Conservation (phyloP, 495 filamentous ascomycete genomes). For the Letharia lupina region DNA sequence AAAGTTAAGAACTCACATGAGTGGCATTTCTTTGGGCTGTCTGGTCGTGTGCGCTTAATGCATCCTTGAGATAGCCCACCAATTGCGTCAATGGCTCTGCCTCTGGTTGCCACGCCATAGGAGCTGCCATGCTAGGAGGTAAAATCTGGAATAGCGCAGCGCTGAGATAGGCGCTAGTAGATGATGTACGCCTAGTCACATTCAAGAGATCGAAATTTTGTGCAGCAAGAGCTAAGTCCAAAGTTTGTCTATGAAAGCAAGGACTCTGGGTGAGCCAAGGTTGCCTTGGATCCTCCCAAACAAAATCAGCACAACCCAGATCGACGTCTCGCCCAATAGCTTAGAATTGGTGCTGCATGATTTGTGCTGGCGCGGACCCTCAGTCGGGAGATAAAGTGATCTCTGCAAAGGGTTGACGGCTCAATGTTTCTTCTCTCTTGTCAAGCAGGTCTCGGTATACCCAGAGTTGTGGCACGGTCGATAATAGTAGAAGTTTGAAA, state of each 20-base stretch:
- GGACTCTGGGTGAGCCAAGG: neutral
- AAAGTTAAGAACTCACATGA: constrained; percentile 44
- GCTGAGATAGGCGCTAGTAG: neutral
- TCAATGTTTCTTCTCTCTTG: neutral
- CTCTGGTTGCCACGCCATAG: constrained; percentile 90
- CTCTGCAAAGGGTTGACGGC: neutral
- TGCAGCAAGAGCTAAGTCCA: neutral
- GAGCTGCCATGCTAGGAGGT: neutral
- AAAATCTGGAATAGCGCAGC: neutral
- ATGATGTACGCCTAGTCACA: neutral
- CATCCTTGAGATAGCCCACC: constrained; percentile 81
- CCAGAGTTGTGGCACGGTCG: neutral
- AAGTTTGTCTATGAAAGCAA: neutral
- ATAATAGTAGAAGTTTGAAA: too few species aligned
- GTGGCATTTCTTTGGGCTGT: constrained; percentile 74
- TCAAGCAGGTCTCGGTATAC: neutral
- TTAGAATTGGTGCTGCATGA: neutral
- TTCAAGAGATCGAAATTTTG: neutral
- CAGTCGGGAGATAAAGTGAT: neutral
- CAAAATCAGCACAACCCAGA: neutral
- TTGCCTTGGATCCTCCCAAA: neutral
- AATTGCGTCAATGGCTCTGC: constrained; percentile 80
- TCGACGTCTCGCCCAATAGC: neutral
- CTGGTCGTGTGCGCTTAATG: constrained; percentile 73
- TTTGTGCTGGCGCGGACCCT: neutral